Conservation (phyloP, 768 basidiomycete genomes). For the Kwoniella dejecticola region DNA sequence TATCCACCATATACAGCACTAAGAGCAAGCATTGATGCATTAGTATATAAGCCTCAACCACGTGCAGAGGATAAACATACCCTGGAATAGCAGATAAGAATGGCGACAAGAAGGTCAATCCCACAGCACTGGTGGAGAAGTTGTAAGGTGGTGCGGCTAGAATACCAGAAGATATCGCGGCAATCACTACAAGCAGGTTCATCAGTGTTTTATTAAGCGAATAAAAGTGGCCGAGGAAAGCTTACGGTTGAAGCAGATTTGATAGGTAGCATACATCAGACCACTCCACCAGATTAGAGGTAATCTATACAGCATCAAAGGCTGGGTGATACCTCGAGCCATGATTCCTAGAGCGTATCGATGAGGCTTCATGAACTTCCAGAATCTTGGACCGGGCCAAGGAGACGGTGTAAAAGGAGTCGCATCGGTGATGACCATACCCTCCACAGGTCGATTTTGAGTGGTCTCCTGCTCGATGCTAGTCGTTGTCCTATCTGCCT, state of each 20-base stretch:
- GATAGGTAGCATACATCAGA: slow-evolving; percentile 22
- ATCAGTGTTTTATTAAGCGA: not conserved
- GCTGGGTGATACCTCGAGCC: slow-evolving; percentile 18
- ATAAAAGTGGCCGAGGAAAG: not conserved
- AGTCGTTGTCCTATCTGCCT: slow-evolving; percentile 3
- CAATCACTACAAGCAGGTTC: slow-evolving; percentile 2
- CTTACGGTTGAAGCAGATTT: slow-evolving; percentile 24
- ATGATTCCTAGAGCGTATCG: slow-evolving; percentile 14
- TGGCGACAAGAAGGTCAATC: slow-evolving; percentile 17
- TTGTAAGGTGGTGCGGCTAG: slow-evolving; percentile 22
- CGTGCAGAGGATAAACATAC: too few species aligned
- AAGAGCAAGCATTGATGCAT: too few species aligned
- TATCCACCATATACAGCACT: slow-evolving; percentile 26
- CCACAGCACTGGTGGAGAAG: slow-evolving; percentile 16
- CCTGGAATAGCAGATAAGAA: slow-evolving; percentile 21
- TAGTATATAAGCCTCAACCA: not conserved
- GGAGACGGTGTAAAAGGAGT: slow-evolving; percentile 1
- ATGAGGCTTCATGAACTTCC: slow-evolving; percentile 15
- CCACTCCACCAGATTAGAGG: slow-evolving; percentile 21
- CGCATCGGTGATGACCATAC: slow-evolving; percentile 5
- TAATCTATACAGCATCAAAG: slow-evolving; percentile 6
- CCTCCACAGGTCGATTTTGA: not conserved
- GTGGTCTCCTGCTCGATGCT: not conserved
- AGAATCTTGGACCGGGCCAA: slow-evolving; percentile 12
- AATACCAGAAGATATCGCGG: slow-evolving; percentile 11